Base-by-base conservation (phyloP, 257 asterid species). In the Lavandula angustifolia region DNA sequence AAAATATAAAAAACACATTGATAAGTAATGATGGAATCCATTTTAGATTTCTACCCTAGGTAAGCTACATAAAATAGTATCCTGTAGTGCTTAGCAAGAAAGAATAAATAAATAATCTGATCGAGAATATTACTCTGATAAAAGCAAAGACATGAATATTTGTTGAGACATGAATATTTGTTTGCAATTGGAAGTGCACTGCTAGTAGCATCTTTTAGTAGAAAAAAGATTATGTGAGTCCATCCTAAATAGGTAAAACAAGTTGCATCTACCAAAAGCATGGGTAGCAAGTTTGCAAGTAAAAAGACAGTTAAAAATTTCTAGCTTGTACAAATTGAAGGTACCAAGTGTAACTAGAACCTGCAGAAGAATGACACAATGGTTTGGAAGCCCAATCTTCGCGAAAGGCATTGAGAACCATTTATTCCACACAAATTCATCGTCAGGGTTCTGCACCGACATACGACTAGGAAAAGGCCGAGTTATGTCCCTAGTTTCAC, bases 341-440 rank as follows among this genome's bases (percentile, higher is more conserved):
- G 72, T 72, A 66, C 73, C 75, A 71, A 82, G 80, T 58, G 62
- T 67, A 35, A 73, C 67, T 55, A 72, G 75, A 76, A 92, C 99
- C 99, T 92, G 99, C 66, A 92, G 89, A 66, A 92, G 89, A 80
- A 83, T 78, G 74, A 85, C 87, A 47, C 99, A 92, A 57, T 89
- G 99, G 62, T 84, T 90, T 16, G 79, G 86, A 76, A 92, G 96
- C 80, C 99, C 99, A 78, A 89, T 87, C 71, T 82, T 77, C 58
- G 56, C 79, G 79, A 92, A 92, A 71, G 99, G 88, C 80, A 64
- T 69, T 40, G 99, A 85, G 75, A 89, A 83, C 99, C 99, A 92
- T 78, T 82, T 83, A 69, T 92, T 92, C 99, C 99, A 92, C 68
- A 89, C 96, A 78, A 87, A 92, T 79, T 92, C 99, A 54, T 84